Base-by-base conservation (phyloP, 306 rosid genomes). In the Lathyrus tuberosus region DNA sequence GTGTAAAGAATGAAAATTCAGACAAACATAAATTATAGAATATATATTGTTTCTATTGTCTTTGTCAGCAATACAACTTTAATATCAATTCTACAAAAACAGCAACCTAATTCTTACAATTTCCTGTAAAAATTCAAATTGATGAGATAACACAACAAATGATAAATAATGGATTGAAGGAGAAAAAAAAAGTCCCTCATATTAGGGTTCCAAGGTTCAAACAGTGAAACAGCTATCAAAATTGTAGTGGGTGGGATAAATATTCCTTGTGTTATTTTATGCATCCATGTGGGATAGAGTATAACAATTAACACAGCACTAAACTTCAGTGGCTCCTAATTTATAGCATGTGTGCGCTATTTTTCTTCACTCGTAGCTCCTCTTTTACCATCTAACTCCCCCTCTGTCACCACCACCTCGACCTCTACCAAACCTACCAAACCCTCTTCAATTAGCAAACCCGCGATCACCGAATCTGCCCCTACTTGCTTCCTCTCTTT, bases 401-500 rank as follows among this genome's bases (percentile, higher is more conserved):
- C 84, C 77, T 48, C 37, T 46, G 72, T 62, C 57, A 22, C 87
- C 74, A 1, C 80, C 59, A 0, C 75, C 66, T 28, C 80, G 78
- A 75, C 75, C 82, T 72, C 42, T 30, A 10, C 82, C 73, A 24
- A 61, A 61, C 30, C 87, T 84, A 15, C 86, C 79, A 15, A 59
- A 17, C 5, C 75, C 59, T 9, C 59, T 28, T 5, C 60, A 9
- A 5, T 2, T 3, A 22, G 33, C 33, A 70, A 65, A 80, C 22
- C 91, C 67, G 7, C 83, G 70, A 28, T 79, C 78, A 31, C 83
- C 78, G 1, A 84, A 40, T 44, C 85, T 83, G 5, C 79, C 71
- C 0, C 81, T 74, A 67, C 80, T 78, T 28, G 85, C 15, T 42
- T 77, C 76, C 1, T 90, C 96, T 69, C 74, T 86, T 60, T 88